Percentiles rank a stretch among this genome's conserved stretches.
phyloP scores from a whole-genome alignment of 169 alveolate species.

The Cryptosporidium baileyi region DNA sequence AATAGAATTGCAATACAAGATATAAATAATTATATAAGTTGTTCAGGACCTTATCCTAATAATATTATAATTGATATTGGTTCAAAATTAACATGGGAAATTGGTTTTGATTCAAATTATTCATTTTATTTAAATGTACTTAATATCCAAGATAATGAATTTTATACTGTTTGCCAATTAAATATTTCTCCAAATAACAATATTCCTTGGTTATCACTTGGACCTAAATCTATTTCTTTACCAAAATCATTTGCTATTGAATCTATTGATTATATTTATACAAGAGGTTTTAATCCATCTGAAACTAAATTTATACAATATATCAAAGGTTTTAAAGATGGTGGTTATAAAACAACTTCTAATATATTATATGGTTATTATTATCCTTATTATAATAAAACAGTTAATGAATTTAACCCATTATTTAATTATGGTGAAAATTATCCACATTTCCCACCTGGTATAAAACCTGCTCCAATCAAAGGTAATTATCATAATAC shows the following conservation, averaged over 20 bases:
- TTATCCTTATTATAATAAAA: neutral
- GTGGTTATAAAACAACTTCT: slow-evolving; percentile 23
- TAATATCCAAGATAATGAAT: neutral
- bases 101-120: slow-evolving; percentile 12
- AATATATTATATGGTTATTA: neutral
- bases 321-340: slow-evolving; percentile 17
- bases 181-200: neutral
- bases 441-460: slow-evolving; percentile 52
- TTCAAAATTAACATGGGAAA: slow-evolving; percentile 1
- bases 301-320: slow-evolving; percentile 11
- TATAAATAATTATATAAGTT: slow-evolving; percentile 8
- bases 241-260: neutral
- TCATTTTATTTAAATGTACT: slow-evolving; percentile 19
- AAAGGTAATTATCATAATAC: slow-evolving; percentile 17
- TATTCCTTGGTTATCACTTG: neutral
- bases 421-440: slow-evolving; percentile 21
- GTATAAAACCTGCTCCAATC: slow-evolving; percentile 25
- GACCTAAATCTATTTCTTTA: neutral
- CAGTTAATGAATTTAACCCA: slow-evolving; percentile 10
- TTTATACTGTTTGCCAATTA: slow-evolving; percentile 36
- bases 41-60: slow-evolving; percentile 55
- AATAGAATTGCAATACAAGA: slow-evolving; percentile 58
- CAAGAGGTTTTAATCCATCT: slow-evolving; percentile 36
- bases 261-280: neutral
- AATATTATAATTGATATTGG: neutral